Percentiles rank a stretch among this genome's conserved stretches.
phyloP scores from a whole-genome alignment of 2,329 filamentous ascomycete species.

The Penicillium nordicum region DNA sequence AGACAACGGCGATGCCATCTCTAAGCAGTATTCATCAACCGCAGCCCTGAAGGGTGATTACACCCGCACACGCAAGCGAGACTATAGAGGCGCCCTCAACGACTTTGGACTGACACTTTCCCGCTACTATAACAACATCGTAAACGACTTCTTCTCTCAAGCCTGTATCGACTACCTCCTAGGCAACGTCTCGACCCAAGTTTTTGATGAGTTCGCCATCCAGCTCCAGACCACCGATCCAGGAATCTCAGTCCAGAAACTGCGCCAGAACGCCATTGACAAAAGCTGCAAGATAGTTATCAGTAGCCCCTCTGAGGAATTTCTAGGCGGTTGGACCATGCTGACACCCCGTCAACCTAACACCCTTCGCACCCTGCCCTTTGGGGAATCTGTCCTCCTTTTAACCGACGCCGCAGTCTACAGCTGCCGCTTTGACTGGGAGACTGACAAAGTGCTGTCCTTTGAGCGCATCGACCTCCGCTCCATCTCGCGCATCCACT shows the following conservation, averaged over 20 bases:
- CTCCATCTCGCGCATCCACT: constrained; percentile 68
- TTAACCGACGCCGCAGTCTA: constrained; percentile 84
- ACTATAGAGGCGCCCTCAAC: constrained; percentile 86
- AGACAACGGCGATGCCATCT: constrained; percentile 94
- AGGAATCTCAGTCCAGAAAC: constrained; percentile 77
- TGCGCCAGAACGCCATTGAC: constrained; percentile 86
- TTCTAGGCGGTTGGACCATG: constrained; percentile 86
- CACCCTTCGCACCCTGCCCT: constrained; percentile 65
- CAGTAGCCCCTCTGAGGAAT: constrained; percentile 75
- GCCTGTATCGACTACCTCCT: constrained; percentile 91
- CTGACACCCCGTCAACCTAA: constrained; percentile 71
- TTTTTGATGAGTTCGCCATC: constrained; percentile 92
- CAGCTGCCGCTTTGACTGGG: constrained; percentile 90
- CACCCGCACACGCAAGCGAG: constrained; percentile 82
- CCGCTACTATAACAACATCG: constrained; percentile 74
- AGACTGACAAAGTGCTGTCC: constrained; percentile 85
- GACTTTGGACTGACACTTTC: constrained; percentile 87
- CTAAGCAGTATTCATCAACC: constrained; percentile 92
- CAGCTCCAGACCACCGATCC: constrained; percentile 93
- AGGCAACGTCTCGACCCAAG: constrained; percentile 76
- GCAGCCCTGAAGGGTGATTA: constrained; percentile 96
- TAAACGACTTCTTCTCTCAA: constrained; percentile 96
- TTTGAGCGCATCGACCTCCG: constrained; percentile 82
- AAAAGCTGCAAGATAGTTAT: constrained; percentile 83
- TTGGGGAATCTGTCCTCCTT: constrained; percentile 85